Conservation (phyloP, 148 eudicot species). For the Rhododendron ferrugineum region DNA sequence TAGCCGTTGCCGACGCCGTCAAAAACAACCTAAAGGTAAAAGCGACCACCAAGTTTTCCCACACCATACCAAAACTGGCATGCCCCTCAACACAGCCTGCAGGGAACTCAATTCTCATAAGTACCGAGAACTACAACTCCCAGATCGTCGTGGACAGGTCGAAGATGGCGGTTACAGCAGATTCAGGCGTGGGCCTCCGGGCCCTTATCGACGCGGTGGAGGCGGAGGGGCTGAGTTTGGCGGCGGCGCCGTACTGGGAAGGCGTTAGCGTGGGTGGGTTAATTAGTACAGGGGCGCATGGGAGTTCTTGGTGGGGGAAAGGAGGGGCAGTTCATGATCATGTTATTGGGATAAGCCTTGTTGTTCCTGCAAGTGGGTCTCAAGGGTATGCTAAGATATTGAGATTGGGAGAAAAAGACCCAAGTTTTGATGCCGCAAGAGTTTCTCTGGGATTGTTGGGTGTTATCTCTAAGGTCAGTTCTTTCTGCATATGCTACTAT, state of each 20-base stretch:
- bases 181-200: slow-evolving; percentile 60
- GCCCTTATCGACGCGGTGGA: slow-evolving; percentile 49
- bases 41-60: slow-evolving; percentile 64
- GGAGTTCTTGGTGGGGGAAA: slow-evolving; percentile 89
- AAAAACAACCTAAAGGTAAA: slow-evolving; percentile 42
- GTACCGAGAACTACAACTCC: slow-evolving; percentile 46
- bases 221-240: slow-evolving; percentile 51
- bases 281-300: slow-evolving; percentile 67
- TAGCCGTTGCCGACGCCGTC: slow-evolving; percentile 52
- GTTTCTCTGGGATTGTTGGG: slow-evolving; percentile 84
- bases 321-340: slow-evolving; percentile 85
- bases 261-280: slow-evolving; percentile 68
- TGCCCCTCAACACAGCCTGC: slow-evolving; percentile 37
- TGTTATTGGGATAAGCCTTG: slow-evolving; percentile 48
- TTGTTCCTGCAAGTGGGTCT: slow-evolving; percentile 35
- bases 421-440: slow-evolving; percentile 50
- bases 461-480: slow-evolving; percentile 67
- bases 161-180: slow-evolving; percentile 46
- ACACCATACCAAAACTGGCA: slow-evolving; percentile 71
- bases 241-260: slow-evolving; percentile 83
- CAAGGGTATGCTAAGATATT: slow-evolving; percentile 65
- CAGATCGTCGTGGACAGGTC: slow-evolving; percentile 32
- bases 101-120: slow-evolving; percentile 34
- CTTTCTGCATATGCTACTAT: background rate
- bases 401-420: slow-evolving; percentile 29